A percentile compares a stretch with the other conserved stretches of the same genome.
Conservation (phyloP, 148 eudicot genomes). For the Cornus controversa region DNA sequence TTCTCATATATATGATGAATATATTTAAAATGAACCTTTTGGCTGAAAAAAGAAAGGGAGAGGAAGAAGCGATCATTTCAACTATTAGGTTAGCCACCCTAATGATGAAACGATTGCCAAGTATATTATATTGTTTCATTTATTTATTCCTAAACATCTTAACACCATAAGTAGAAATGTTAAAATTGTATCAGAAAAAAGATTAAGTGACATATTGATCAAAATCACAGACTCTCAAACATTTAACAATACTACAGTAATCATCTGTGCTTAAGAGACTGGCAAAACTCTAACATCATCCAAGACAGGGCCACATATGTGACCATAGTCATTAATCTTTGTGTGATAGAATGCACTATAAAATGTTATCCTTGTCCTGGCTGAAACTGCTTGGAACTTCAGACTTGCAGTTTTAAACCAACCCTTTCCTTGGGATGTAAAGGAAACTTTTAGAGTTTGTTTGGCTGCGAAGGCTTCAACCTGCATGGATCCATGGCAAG, state of each 20-base stretch:
- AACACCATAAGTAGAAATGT: too few relatives aligned
- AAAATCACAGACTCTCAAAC: not conserved
- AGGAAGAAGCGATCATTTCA: not conserved
- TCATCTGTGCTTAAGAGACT: not conserved
- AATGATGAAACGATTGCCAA: not conserved
- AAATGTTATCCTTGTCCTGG: conserved; percentile 43
- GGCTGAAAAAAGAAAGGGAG: not conserved
- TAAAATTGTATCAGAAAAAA: not conserved
- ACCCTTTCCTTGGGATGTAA: conserved; percentile 38
- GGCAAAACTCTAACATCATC: conserved; percentile 58
- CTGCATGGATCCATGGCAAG: conserved; percentile 46
- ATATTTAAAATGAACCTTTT: too few relatives aligned
- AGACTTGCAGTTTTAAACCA: conserved; percentile 26
- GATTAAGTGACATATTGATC: not conserved
- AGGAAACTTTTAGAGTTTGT: conserved; percentile 22
- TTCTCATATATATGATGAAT: too few relatives aligned
- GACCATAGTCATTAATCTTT: conserved; percentile 38
- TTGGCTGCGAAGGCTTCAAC: conserved; percentile 38
- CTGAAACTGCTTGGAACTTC: conserved; percentile 34
- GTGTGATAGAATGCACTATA: conserved; percentile 61
- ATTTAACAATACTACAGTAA: not conserved
- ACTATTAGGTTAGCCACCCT: not conserved
- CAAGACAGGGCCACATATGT: conserved; percentile 73
- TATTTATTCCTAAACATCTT: not conserved
- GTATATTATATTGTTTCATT: too few relatives aligned